Evolutionary conservation across 441 rosid genomes (phyloP).

Genomic region (Aleurites moluccanus): DNA sequence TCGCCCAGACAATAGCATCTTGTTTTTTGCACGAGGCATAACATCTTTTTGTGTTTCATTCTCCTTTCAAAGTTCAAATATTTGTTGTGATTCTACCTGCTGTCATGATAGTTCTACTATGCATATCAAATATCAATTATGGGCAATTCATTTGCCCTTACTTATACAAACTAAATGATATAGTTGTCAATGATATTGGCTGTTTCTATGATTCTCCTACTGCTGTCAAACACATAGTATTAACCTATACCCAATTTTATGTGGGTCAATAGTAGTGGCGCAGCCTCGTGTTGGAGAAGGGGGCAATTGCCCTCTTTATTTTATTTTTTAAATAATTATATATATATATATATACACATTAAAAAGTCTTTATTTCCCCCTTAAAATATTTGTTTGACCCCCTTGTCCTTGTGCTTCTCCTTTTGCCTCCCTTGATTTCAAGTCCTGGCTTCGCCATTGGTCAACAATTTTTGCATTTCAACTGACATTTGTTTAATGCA

Average conservation of each 20-base stretch:
- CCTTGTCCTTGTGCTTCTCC: no score
- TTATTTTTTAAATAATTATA: no score
- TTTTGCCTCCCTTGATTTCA: no score
- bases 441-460: no score
- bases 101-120: background rate
- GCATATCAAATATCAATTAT: background rate
- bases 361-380: no score
- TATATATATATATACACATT: no score
- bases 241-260: background rate
- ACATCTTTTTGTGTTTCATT: background rate
- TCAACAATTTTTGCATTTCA: background rate
- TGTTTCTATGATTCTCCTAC: background rate
- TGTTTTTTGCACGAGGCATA: background rate
- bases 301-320: no score
- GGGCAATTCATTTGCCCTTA: background rate
- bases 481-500: constrained; percentile 26
- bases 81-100: background rate
- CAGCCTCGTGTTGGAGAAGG: no score
- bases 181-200: background rate
- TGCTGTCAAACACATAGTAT: background rate
- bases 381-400: no score
- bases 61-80: background rate
- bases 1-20: background rate
- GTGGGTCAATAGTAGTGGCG: no score
- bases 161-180: background rate